A percentile compares a stretch with the other conserved stretches of the same genome.
phyloP scores from a whole-genome alignment of 768 basidiomycete species.

The Clitopilus passeckerianus region DNA sequence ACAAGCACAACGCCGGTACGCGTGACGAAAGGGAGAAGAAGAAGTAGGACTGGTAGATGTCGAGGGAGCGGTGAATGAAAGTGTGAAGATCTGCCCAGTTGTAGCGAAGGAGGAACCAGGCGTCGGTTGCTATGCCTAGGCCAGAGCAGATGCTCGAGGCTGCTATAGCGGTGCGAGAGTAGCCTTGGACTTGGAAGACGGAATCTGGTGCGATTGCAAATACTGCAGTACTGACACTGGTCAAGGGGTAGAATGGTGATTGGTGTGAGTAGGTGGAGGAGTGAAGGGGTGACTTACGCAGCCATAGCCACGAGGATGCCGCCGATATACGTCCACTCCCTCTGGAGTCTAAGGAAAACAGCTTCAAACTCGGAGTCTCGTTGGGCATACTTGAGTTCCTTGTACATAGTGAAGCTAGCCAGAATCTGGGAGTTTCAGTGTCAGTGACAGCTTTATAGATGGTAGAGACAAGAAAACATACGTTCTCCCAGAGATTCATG shows the following conservation, averaged over 20 bases:
- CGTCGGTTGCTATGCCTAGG: constrained; percentile 56
- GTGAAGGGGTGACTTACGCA: constrained; percentile 32
- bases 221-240: constrained; percentile 48
- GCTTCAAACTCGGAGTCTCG: constrained; percentile 46
- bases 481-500: constrained; percentile 25
- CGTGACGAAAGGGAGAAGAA: constrained; percentile 69
- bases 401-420: constrained; percentile 51
- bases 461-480: neutral
- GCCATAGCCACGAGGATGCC: constrained; percentile 60
- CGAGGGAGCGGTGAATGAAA: constrained; percentile 46
- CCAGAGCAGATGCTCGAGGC: constrained; percentile 57
- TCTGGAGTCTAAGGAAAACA: constrained; percentile 40
- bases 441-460: neutral
- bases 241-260: neutral
- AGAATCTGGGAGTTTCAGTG: constrained; percentile 17
- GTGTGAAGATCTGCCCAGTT: constrained; percentile 44
- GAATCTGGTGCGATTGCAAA: constrained; percentile 57
- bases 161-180: constrained; percentile 49
- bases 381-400: constrained; percentile 43
- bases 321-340: constrained; percentile 67
- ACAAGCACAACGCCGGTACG: constrained; percentile 58
- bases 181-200: constrained; percentile 41
- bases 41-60: constrained; percentile 55
- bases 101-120: constrained; percentile 66
- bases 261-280: neutral